Evolutionary conservation across 768 basidiomycete species (phyloP).

Genomic region (Agrocybe praecox): DNA sequence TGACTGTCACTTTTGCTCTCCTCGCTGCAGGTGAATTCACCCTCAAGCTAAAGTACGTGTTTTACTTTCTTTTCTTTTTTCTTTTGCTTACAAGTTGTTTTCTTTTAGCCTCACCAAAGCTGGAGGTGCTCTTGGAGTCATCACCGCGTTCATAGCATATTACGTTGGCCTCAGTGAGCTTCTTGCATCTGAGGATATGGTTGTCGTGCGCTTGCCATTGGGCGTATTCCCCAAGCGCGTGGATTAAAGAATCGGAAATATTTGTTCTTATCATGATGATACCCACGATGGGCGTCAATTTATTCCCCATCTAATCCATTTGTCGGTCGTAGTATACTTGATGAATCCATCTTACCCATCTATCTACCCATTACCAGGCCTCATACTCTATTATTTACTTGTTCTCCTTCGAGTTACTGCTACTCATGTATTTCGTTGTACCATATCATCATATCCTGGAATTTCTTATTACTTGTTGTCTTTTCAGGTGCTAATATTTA

Average conservation of each 20-base stretch:
- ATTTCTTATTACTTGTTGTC: no score
- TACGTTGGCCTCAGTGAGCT: constrained; percentile 49
- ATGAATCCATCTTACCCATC: background rate
- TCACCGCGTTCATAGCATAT: constrained; percentile 50
- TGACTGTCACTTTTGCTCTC: constrained; percentile 42
- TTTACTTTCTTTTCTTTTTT: background rate
- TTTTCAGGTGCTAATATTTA: no score
- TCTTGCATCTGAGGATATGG: constrained; percentile 40
- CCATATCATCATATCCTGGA: no score
- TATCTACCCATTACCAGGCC: background rate
- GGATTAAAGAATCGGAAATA: constrained; percentile 3
- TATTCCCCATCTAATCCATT: background rate
- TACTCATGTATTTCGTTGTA: no score
- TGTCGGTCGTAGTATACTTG: background rate
- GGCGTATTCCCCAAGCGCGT: constrained; percentile 37
- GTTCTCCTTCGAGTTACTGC: no score
- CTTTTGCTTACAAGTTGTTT: background rate
- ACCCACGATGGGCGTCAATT: background rate
- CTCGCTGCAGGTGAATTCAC: constrained; percentile 43
- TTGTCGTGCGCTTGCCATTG: constrained; percentile 41
- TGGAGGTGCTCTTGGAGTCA: constrained; percentile 46
- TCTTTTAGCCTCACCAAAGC: constrained; percentile 36
- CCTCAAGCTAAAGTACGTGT: constrained; percentile 27
- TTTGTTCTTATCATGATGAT: background rate
- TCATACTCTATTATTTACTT: background rate